Evolutionary conservation across 768 basidiomycete species (phyloP).

Genomic region (Boletus tomentosulus): DNA sequence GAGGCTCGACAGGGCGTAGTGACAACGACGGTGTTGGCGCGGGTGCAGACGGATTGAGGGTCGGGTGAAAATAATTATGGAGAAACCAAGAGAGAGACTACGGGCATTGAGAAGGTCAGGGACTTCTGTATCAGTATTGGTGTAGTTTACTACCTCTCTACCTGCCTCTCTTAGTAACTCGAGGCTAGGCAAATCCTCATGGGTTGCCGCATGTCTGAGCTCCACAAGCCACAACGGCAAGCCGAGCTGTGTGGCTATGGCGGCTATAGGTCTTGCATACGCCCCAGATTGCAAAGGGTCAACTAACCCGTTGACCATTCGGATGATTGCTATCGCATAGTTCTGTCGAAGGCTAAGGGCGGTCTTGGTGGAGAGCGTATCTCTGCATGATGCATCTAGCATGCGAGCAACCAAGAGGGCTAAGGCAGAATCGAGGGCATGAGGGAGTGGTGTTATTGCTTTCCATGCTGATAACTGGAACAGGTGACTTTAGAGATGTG

Average conservation of each 20-base stretch:
- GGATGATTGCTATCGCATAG: slow-evolving; percentile 76
- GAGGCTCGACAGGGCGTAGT: slow-evolving; percentile 58
- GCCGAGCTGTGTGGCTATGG: slow-evolving; percentile 81
- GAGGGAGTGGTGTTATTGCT: slow-evolving; percentile 69
- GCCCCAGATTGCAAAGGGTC: slow-evolving; percentile 88
- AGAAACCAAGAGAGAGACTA: slow-evolving; percentile 84
- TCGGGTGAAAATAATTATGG: slow-evolving; percentile 80
- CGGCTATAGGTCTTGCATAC: slow-evolving; percentile 87
- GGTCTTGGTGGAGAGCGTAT: slow-evolving; percentile 23
- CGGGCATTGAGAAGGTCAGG: slow-evolving; percentile 4
- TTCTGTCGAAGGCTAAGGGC: slow-evolving; percentile 62
- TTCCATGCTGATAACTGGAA: slow-evolving; percentile 75
- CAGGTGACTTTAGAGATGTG: slow-evolving; percentile 8
- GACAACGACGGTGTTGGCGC: slow-evolving; percentile 29
- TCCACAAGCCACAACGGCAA: slow-evolving; percentile 89
- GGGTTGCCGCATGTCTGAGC: slow-evolving; percentile 91
- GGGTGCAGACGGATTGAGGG: slow-evolving; percentile 50
- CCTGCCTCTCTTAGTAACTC: slow-evolving; percentile 74
- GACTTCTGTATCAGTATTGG: background rate
- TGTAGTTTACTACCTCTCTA: slow-evolving; percentile 48
- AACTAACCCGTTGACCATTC: slow-evolving; percentile 92
- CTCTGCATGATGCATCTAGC: slow-evolving; percentile 42
- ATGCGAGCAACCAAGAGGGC: slow-evolving; percentile 56
- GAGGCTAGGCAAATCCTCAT: slow-evolving; percentile 88
- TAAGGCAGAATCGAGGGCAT: slow-evolving; percentile 72